Percentiles rank a stretch among this genome's conserved stretches.
phyloP scores from a whole-genome alignment of 192 early-diverging fungal genomes.

The Coemansia sp. region DNA sequence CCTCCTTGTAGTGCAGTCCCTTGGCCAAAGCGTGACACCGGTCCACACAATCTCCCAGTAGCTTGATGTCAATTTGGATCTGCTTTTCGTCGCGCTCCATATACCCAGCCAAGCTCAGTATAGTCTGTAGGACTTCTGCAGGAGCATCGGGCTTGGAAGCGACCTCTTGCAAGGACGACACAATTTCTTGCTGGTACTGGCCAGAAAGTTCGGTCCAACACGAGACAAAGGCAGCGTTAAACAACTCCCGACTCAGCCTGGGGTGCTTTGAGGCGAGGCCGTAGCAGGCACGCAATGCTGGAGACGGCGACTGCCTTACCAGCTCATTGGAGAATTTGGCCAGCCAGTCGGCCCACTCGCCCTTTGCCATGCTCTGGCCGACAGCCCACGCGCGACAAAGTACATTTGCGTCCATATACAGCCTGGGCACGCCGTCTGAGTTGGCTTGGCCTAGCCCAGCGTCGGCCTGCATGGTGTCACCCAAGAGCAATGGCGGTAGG shows the following conservation, averaged over 20 bases:
- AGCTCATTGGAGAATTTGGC: constrained; percentile 86
- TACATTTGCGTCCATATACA: constrained; percentile 28
- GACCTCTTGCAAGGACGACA: constrained; percentile 77
- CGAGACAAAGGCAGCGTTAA: constrained; percentile 95
- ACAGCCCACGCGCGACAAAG: constrained; percentile 85
- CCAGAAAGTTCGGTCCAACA: constrained; percentile 89
- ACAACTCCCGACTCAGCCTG: constrained; percentile 85
- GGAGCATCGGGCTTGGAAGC: constrained; percentile 81
- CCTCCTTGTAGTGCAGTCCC: constrained; percentile 93
- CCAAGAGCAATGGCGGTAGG: not conserved
- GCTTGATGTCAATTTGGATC: constrained; percentile 88
- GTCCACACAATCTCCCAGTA: constrained; percentile 80
- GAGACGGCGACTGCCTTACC: constrained; percentile 91
- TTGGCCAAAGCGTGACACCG: constrained; percentile 95
- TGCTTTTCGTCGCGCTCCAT: constrained; percentile 98
- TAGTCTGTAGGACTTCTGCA: constrained; percentile 82
- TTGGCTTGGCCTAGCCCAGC: not conserved
- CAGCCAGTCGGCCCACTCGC: constrained; percentile 96
- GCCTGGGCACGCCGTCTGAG: not conserved
- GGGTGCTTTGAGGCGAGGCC: constrained; percentile 77
- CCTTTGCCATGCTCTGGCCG: constrained; percentile 50
- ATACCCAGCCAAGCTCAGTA: constrained; percentile 92
- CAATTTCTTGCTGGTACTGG: constrained; percentile 85
- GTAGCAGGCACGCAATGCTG: constrained; percentile 87
- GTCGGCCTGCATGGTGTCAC: not conserved